phyloP scores from a whole-genome alignment of 1,284 basidiomycete genomes.

The Rhodotorula sp. region DNA sequence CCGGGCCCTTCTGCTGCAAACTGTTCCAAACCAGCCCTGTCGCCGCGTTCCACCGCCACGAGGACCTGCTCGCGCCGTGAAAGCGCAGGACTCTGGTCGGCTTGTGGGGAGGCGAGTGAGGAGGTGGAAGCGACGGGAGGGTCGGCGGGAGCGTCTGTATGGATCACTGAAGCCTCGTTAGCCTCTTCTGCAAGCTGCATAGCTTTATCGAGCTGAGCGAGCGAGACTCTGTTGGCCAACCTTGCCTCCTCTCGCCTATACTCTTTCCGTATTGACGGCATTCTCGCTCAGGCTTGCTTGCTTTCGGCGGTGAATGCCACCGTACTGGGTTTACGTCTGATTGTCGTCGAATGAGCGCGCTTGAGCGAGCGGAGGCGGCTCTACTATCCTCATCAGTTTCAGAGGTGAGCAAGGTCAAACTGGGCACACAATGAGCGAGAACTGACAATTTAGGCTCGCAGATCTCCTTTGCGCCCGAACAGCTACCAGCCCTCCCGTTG shows the following conservation, averaged over 20 bases:
- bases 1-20: conserved; percentile 23
- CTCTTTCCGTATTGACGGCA: not conserved
- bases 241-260: too few species aligned
- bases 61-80: conserved; percentile 5
- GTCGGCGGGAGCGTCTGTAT: not conserved
- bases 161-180: too few species aligned
- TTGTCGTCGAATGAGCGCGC: not conserved
- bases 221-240: not conserved
- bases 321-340: not conserved
- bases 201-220: not conserved
- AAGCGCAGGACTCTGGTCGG: too few species aligned
- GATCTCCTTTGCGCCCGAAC: not conserved
- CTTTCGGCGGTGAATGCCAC: not conserved
- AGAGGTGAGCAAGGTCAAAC: not conserved
- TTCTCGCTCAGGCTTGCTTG: not conserved
- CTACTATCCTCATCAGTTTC: not conserved
- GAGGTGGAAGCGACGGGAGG: not conserved
- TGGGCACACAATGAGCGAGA: not conserved
- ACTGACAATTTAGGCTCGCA: not conserved
- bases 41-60: not conserved
- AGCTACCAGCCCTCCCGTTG: not conserved
- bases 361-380: conserved; percentile 8
- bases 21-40: not conserved
- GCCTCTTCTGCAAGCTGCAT: not conserved
- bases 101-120: not conserved